Conservation (phyloP, 495 filamentous ascomycete species). For the Penicillium ucsense region DNA sequence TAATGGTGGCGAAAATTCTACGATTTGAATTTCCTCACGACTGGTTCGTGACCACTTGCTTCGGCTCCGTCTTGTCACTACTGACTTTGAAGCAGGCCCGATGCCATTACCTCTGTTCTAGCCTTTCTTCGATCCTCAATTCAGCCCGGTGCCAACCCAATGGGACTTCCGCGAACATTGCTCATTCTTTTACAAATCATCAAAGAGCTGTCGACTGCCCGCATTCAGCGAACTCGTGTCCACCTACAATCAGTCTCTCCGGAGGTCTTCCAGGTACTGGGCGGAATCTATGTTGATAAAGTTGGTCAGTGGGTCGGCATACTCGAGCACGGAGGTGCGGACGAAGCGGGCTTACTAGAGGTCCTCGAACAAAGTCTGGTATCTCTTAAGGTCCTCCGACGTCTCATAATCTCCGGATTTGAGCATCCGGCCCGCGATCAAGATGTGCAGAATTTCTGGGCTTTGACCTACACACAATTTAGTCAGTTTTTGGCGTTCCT, state of each 20-base stretch:
- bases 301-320: constrained; percentile 60
- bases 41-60: constrained; percentile 40
- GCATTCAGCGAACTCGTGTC: constrained; percentile 57
- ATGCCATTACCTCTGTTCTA: constrained; percentile 46
- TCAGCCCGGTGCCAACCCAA: constrained; percentile 31
- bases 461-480: constrained; percentile 58
- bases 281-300: constrained; percentile 65
- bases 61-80: neutral
- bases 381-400: constrained; percentile 67
- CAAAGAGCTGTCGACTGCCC: constrained; percentile 78
- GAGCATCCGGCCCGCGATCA: constrained; percentile 69
- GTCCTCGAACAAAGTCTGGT: constrained; percentile 65
- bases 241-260: constrained; percentile 67
- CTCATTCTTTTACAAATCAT: constrained; percentile 73
- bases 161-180: constrained; percentile 60
- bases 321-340: constrained; percentile 43
- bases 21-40: constrained; percentile 80
- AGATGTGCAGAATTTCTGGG: constrained; percentile 71
- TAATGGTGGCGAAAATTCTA: constrained; percentile 79
- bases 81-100: constrained; percentile 29
- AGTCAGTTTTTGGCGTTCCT: constrained; percentile 49
- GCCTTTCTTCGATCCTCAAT: constrained; percentile 45
- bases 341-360: constrained; percentile 48
- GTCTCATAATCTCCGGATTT: constrained; percentile 73
- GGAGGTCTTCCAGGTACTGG: constrained; percentile 68